A percentile compares a stretch with the other conserved stretches of the same genome.
Evolutionary conservation across 345 rosid species (phyloP).

Genomic region (Brassica incana): DNA sequence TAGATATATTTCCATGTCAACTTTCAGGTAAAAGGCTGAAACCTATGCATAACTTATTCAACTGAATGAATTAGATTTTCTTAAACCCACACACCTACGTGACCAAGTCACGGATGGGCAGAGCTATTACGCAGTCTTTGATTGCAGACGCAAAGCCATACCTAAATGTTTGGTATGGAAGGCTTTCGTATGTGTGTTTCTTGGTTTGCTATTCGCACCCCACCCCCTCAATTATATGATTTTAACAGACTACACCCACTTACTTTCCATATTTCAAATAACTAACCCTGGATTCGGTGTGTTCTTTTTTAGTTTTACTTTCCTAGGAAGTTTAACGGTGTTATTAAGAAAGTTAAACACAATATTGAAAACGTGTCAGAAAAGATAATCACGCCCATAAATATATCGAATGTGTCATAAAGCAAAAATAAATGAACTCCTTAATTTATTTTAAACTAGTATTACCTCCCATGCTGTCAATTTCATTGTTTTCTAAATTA

Average conservation of each 20-base stretch:
- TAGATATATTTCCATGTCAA: slow-evolving; percentile 2
- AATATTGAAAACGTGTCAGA: background rate
- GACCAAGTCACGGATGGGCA: slow-evolving; percentile 17
- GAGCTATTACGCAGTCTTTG: slow-evolving; percentile 12
- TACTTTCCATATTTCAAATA: background rate
- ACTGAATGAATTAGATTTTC: background rate
- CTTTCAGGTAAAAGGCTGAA: slow-evolving; percentile 3
- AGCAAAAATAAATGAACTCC: too few relatives aligned
- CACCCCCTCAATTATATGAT: background rate
- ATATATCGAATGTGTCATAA: background rate
- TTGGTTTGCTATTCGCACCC: slow-evolving; percentile 12
- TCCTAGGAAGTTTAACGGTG: background rate
- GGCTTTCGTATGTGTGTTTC: background rate
- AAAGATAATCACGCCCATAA: background rate
- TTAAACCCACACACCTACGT: slow-evolving; percentile 6
- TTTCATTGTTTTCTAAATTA: too few relatives aligned
- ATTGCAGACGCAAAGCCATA: slow-evolving; percentile 15
- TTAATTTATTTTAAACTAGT: too few relatives aligned
- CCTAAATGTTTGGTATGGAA: slow-evolving; percentile 31
- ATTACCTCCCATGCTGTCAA: too few relatives aligned
- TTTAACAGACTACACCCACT: background rate
- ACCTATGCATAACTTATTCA: slow-evolving; percentile 1
- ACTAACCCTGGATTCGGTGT: background rate
- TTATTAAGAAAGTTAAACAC: background rate
- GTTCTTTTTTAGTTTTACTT: background rate